Evolutionary conservation across 2,329 filamentous ascomycete species (phyloP).

Genomic region (Pleoardoris graminearum): DNA sequence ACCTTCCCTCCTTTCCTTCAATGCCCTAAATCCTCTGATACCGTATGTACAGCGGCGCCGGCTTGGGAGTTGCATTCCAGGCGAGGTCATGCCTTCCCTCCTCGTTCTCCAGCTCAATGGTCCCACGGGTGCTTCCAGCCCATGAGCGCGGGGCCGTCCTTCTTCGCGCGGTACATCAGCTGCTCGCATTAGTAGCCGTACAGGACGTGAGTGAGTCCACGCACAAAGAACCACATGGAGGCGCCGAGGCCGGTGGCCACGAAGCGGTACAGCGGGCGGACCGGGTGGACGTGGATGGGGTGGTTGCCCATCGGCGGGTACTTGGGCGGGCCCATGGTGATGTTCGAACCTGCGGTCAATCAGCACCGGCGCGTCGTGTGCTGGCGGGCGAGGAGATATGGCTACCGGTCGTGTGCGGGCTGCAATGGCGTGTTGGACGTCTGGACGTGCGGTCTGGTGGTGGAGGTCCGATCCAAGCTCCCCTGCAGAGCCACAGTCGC

Average conservation of each 20-base stretch:
- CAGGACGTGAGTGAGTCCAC: conserved; percentile 39
- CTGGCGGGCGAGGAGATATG: not conserved
- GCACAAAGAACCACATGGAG: conserved; percentile 99
- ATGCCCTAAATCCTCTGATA: not conserved
- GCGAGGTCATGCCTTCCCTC: conserved; percentile 3
- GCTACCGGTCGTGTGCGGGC: conserved; percentile 28
- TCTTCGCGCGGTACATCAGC: conserved; percentile 95
- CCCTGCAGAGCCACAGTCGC: not conserved
- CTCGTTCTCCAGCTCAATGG: conserved; percentile 29
- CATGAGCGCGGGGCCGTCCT: conserved; percentile 87
- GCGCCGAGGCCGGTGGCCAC: conserved; percentile 85
- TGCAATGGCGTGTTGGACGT: conserved; percentile 34
- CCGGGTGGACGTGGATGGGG: conserved; percentile 63
- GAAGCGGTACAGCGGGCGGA: conserved; percentile 76
- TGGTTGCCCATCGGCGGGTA: conserved; percentile 49
- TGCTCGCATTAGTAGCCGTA: conserved; percentile 48
- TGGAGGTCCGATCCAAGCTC: conserved; percentile 17
- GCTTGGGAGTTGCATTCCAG: not conserved
- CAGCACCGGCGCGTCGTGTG: conserved; percentile 4
- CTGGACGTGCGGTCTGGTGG: conserved; percentile 20
- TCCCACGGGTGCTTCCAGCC: conserved; percentile 81
- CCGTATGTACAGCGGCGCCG: too few species aligned
- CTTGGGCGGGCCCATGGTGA: conserved; percentile 45
- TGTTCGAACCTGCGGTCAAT: conserved; percentile 21
- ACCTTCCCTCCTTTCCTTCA: not conserved